Percentiles rank a stretch among this genome's conserved stretches.
These are phyloP conservation scores for Entrophospora sp. DNA, from an alignment of 192 early-diverging fungal genomes.

Conservation along the genomic window DNA sequence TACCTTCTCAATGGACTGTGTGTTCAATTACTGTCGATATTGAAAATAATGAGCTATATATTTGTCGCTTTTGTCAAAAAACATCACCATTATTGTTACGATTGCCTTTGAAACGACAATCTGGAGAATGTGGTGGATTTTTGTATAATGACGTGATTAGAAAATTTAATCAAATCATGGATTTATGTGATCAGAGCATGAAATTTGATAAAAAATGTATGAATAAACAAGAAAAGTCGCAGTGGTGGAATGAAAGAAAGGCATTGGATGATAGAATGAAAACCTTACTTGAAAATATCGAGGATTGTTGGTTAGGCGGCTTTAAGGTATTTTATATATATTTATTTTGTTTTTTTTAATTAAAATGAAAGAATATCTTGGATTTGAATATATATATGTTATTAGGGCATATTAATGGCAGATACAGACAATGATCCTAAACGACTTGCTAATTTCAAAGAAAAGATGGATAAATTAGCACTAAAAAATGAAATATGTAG, in stretches of 20 bases:
- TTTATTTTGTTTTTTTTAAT: not conserved
- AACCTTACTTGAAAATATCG: slow-evolving; percentile 52
- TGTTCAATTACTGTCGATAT: slow-evolving; percentile 72
- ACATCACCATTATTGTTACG: slow-evolving; percentile 52
- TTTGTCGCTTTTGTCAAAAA: slow-evolving; percentile 49
- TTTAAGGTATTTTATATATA: slow-evolving; percentile 49
- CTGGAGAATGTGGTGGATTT: slow-evolving; percentile 32
- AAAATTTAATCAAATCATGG: slow-evolving; percentile 62
- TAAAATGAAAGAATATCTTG: no score
- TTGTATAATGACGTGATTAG: slow-evolving; percentile 41
- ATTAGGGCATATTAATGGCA: slow-evolving; percentile 31
- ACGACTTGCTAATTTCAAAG: not conserved
- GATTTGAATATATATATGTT: not conserved
- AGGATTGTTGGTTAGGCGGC: slow-evolving; percentile 79
- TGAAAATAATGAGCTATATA: slow-evolving; percentile 54
- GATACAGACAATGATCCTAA: slow-evolving; percentile 20
- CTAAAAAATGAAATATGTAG: not conserved
- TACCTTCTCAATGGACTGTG: slow-evolving; percentile 67
- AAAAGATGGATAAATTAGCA: not conserved
- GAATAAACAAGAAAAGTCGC: slow-evolving; percentile 53
- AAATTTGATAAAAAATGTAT: slow-evolving; percentile 35
- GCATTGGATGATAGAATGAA: slow-evolving; percentile 62
- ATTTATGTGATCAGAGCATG: slow-evolving; percentile 61
- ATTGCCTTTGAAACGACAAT: slow-evolving; percentile 61
- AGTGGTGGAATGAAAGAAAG: slow-evolving; percentile 80